Percentiles rank a stretch among this genome's conserved stretches.
These are phyloP conservation scores for Vitis hybrid DNA, from an alignment of 177 flowering plant species.

Conservation along the genomic window DNA sequence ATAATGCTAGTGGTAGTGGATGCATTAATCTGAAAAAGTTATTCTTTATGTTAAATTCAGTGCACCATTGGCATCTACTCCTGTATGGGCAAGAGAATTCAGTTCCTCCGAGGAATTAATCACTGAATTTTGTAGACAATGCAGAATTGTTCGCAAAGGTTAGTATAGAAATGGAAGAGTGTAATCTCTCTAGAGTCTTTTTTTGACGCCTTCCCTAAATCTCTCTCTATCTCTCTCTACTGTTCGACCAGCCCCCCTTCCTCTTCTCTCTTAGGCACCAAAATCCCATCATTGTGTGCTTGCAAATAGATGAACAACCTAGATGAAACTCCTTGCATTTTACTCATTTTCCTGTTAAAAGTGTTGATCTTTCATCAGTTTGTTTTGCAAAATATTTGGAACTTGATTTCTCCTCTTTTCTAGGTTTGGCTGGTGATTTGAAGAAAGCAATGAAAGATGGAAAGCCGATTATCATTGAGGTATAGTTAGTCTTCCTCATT, in stretches of 20 bases:
- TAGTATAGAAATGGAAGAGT: too few relatives aligned
- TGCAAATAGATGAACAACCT: background rate
- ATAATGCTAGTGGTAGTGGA: background rate
- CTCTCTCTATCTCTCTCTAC: too few relatives aligned
- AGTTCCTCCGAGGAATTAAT: slow-evolving; percentile 82
- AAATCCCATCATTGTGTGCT: background rate
- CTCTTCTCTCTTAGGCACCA: too few relatives aligned
- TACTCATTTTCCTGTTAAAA: background rate
- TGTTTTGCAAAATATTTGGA: slow-evolving; percentile 8
- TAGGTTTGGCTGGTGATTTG: slow-evolving; percentile 97
- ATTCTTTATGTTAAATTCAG: slow-evolving; percentile 31
- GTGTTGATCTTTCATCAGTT: background rate
- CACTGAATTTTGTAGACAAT: slow-evolving; percentile 96
- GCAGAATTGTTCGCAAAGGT: slow-evolving; percentile 99
- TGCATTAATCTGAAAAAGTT: slow-evolving; percentile 3
- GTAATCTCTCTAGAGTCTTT: too few relatives aligned
- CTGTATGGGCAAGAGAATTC: slow-evolving; percentile 94
- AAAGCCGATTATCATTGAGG: slow-evolving; percentile 98
- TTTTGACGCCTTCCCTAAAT: too few relatives aligned
- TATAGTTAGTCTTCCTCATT: slow-evolving; percentile 17
- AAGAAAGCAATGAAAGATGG: slow-evolving; percentile 99
- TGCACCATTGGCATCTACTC: slow-evolving; percentile 89
- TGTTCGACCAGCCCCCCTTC: too few relatives aligned
- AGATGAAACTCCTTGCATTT: background rate
- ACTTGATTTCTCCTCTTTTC: slow-evolving; percentile 2